Evolutionary conservation across 2,329 filamentous ascomycete genomes (phyloP).

Genomic region (Coniochaeta ligniaria): DNA sequence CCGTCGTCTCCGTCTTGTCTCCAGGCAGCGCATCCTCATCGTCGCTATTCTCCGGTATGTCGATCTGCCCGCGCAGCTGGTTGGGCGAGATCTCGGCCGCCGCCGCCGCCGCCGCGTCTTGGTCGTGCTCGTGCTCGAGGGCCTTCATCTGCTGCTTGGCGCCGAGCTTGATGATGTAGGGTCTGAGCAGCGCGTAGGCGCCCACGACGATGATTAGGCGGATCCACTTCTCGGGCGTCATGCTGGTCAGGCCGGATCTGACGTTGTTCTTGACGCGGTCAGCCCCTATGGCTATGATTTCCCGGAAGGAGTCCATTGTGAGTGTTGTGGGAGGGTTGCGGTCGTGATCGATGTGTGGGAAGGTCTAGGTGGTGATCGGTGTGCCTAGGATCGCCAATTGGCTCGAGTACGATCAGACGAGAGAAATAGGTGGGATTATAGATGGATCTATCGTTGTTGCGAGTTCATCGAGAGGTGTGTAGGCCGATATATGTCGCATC

Average conservation of each 20-base stretch:
- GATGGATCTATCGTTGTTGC: not conserved
- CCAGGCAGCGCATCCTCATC: slow-evolving; percentile 28
- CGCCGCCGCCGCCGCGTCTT: slow-evolving; percentile 30
- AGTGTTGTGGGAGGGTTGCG: not conserved
- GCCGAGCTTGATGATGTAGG: slow-evolving; percentile 64
- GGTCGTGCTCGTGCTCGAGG: slow-evolving; percentile 48
- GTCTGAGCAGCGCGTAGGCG: slow-evolving; percentile 66
- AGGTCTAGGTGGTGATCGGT: not conserved
- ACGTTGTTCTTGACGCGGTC: slow-evolving; percentile 41
- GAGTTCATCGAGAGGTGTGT: not conserved
- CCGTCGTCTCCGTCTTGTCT: slow-evolving; percentile 34
- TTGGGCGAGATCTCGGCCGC: slow-evolving; percentile 52
- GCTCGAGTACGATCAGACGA: not conserved
- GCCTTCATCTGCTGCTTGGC: slow-evolving; percentile 56
- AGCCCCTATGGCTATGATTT: slow-evolving; percentile 14
- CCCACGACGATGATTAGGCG: slow-evolving; percentile 66
- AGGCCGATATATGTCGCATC: not conserved
- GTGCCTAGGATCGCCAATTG: not conserved
- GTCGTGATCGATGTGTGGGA: not conserved
- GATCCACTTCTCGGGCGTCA: slow-evolving; percentile 51
- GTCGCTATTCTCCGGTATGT: slow-evolving; percentile 45
- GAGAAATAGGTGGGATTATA: not conserved
- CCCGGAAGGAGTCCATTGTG: slow-evolving; percentile 19
- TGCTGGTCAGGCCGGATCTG: slow-evolving; percentile 36
- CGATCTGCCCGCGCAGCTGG: slow-evolving; percentile 49